Evolutionary conservation across 768 basidiomycete genomes (phyloP).

Genomic region (Lentinula sp.): DNA sequence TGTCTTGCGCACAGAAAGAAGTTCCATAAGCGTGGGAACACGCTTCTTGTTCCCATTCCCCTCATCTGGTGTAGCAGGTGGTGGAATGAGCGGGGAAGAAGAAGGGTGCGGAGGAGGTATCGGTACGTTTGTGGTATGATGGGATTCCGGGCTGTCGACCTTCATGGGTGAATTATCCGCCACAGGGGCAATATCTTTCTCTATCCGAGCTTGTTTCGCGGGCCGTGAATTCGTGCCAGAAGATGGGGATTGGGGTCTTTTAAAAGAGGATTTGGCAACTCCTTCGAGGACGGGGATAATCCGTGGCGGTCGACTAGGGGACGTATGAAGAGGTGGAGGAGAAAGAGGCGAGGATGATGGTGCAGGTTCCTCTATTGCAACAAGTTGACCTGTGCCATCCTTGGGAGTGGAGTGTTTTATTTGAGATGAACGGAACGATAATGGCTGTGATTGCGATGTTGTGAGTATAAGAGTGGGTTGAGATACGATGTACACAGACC

Average conservation of each 20-base stretch:
- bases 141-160: background rate
- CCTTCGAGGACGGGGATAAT: background rate
- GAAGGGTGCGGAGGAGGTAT: background rate
- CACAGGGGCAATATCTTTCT: background rate
- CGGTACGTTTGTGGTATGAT: background rate
- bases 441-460: background rate
- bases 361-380: background rate
- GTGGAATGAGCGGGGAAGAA: background rate
- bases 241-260: background rate
- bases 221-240: background rate
- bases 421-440: slow-evolving; percentile 1
- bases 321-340: background rate
- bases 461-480: background rate
- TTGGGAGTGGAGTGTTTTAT: slow-evolving; percentile 2
- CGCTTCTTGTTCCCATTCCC: background rate
- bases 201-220: background rate
- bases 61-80: background rate
- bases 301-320: background rate
- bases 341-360: background rate
- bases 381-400: background rate
- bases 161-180: background rate
- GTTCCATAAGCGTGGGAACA: background rate
- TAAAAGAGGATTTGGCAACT: background rate
- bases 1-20: background rate
- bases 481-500: background rate